phyloP scores from a whole-genome alignment of 148 eudicot species.

The Diospyros lotus region DNA sequence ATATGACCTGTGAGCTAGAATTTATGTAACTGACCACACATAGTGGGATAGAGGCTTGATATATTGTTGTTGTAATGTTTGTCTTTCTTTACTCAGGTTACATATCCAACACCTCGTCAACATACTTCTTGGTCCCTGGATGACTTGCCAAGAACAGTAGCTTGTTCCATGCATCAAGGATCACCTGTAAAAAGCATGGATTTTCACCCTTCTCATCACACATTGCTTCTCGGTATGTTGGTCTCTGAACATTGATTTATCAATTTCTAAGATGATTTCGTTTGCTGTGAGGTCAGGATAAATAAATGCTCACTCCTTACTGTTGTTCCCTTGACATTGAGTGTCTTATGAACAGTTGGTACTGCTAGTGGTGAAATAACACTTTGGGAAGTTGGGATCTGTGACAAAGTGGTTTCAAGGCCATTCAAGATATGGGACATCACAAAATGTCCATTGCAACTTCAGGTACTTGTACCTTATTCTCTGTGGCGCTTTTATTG shows the following conservation, averaged over 20 bases:
- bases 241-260: background rate
- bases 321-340: slow-evolving; percentile 7
- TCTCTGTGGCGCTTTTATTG: background rate
- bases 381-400: slow-evolving; percentile 65
- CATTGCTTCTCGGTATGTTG: slow-evolving; percentile 68
- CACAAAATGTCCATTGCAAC: slow-evolving; percentile 34
- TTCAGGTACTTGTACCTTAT: slow-evolving; percentile 41
- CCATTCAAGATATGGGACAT: slow-evolving; percentile 76
- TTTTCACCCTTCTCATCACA: slow-evolving; percentile 78
- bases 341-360: slow-evolving; percentile 41
- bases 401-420: slow-evolving; percentile 68
- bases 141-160: slow-evolving; percentile 85
- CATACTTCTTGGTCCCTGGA: slow-evolving; percentile 66
- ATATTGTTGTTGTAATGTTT: too few species aligned
- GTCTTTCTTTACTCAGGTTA: slow-evolving; percentile 42
- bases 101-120: slow-evolving; percentile 71
- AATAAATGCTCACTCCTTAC: background rate
- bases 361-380: slow-evolving; percentile 61
- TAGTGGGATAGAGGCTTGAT: too few species aligned
- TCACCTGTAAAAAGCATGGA: slow-evolving; percentile 83
- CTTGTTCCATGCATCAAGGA: slow-evolving; percentile 71
- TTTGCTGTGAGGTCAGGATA: slow-evolving; percentile 2
- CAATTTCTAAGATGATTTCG: background rate
- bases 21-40: too few species aligned
- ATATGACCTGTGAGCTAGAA: too few species aligned